A percentile compares a stretch with the other conserved stretches of the same genome.
These are phyloP conservation scores for Plenodomus lindquistii DNA, from an alignment of 2,329 filamentous ascomycete species.

Conservation along the genomic window DNA sequence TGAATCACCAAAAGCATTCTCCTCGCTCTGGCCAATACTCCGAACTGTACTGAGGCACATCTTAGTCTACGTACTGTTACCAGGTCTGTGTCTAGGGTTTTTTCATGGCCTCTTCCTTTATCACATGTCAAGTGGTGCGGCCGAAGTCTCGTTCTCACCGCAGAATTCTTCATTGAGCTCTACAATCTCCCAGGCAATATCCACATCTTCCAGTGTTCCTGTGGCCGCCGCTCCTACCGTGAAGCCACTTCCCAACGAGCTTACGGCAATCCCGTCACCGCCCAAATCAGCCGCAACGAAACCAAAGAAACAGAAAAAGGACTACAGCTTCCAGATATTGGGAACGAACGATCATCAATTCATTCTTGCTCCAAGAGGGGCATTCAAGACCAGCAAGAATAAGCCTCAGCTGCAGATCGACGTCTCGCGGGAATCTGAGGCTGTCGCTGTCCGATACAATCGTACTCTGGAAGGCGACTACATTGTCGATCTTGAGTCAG, in stretches of 20 bases:
- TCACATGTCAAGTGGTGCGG: slow-evolving; percentile 7
- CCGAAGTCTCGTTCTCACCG: slow-evolving; percentile 5
- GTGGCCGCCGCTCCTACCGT: slow-evolving; percentile 5
- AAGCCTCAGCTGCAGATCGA: slow-evolving; percentile 55
- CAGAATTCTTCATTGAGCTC: slow-evolving; percentile 2
- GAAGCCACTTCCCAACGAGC: slow-evolving; percentile 13
- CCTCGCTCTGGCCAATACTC: neutral
- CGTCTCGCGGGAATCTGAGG: slow-evolving; percentile 49
- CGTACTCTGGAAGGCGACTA: slow-evolving; percentile 59
- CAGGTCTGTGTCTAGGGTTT: slow-evolving; percentile 18
- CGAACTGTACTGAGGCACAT: neutral
- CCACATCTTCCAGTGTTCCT: slow-evolving; percentile 3
- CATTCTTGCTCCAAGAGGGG: slow-evolving; percentile 54
- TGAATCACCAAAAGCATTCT: neutral
- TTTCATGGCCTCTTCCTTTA: slow-evolving; percentile 14
- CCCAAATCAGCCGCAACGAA: slow-evolving; percentile 3
- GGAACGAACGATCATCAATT: slow-evolving; percentile 59
- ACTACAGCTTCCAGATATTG: slow-evolving; percentile 55
- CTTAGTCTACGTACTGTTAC: slow-evolving; percentile 20
- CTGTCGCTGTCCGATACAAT: slow-evolving; percentile 51
- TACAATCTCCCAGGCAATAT: slow-evolving; percentile 5
- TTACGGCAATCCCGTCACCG: slow-evolving; percentile 19
- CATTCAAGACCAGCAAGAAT: slow-evolving; percentile 45
- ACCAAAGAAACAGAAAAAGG: slow-evolving; percentile 10
- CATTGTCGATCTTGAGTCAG: slow-evolving; percentile 54